Evolutionary conservation across 78 protist genomes (phyloP).

Genomic region (Dictyostelium citrinum): DNA sequence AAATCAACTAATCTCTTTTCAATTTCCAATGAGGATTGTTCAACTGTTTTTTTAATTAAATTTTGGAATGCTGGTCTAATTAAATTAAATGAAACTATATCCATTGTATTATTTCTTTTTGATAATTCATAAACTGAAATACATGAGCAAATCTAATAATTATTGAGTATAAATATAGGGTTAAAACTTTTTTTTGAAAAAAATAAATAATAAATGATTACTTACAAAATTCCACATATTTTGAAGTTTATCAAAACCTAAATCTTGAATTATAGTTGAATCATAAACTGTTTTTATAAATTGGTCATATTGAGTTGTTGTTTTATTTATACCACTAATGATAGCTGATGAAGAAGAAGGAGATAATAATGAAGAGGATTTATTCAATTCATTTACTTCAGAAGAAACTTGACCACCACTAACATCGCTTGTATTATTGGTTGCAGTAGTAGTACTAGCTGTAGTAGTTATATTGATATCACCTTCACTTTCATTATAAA

Average conservation of each 20-base stretch:
- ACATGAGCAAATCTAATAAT: neutral
- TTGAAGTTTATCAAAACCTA: neutral
- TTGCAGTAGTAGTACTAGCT: neutral
- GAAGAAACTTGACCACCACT: neutral
- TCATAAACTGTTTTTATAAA: neutral
- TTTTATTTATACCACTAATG: neutral
- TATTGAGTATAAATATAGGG: neutral
- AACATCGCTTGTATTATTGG: neutral
- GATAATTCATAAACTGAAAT: neutral
- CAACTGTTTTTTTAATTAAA: neutral
- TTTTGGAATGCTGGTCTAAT: neutral
- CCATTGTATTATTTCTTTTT: neutral
- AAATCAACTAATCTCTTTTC: neutral
- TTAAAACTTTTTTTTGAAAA: neutral
- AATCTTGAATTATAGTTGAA: neutral
- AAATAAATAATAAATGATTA: neutral
- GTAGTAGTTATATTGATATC: neutral
- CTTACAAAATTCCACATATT: constrained; percentile 6
- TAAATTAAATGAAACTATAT: neutral
- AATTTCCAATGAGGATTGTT: neutral
- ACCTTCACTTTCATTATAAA: neutral
- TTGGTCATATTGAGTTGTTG: neutral
- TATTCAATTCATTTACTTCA: neutral
- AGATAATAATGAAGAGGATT: neutral
- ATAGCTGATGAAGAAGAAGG: neutral